Evolutionary conservation across 2,329 filamentous ascomycete genomes (phyloP).

Genomic region (Cadophora malorum): DNA sequence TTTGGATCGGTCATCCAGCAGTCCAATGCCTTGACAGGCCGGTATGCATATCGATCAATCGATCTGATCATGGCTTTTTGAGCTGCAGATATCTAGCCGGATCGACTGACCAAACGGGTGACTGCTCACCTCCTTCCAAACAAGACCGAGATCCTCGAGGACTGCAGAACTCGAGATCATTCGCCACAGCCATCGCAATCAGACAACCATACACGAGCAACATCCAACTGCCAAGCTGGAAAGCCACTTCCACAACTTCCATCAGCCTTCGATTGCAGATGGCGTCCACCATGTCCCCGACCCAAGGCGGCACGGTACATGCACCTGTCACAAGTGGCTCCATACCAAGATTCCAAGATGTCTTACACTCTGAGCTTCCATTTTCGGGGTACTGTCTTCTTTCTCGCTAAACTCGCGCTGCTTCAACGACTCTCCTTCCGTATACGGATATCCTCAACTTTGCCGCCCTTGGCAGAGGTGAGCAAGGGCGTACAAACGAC

Average conservation of each 20-base stretch:
- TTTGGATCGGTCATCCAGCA: too few species aligned
- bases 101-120: neutral
- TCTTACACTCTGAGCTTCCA: neutral
- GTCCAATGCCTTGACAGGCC: too few species aligned
- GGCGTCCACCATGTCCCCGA: neutral
- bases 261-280: conserved; percentile 3
- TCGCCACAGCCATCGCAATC: neutral
- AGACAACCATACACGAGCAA: neutral
- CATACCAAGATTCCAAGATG: neutral
- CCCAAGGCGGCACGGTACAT: conserved; percentile 2
- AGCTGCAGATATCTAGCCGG: neutral
- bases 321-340: conserved; percentile 4
- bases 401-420: conserved; percentile 1
- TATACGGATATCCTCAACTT: neutral
- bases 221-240: neutral
- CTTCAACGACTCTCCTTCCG: conserved; percentile 6
- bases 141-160: conserved; percentile 1
- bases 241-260: neutral
- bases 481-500: neutral
- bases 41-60: neutral
- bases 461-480: conserved; percentile 5
- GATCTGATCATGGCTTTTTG: neutral
- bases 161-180: neutral
- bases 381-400: neutral
- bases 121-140: conserved; percentile 7